Conservation (phyloP, 2,329 filamentous ascomycete genomes). For the Aspergillus ochraceoroseus region DNA sequence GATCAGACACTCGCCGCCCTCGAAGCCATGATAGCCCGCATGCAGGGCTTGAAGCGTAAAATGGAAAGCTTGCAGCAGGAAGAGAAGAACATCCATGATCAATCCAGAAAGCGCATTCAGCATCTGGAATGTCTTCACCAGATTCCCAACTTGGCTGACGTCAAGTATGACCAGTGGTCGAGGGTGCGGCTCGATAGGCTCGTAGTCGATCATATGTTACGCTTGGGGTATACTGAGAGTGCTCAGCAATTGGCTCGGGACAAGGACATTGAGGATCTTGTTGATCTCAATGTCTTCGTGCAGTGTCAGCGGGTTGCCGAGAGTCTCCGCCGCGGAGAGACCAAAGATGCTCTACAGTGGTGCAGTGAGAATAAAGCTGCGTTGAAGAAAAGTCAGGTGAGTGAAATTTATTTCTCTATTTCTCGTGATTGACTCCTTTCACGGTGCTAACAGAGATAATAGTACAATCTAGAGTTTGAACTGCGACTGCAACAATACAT, state of each 20-base stretch:
- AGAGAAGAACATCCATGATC: slow-evolving; percentile 68
- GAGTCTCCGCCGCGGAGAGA: slow-evolving; percentile 64
- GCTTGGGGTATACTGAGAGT: slow-evolving; percentile 74
- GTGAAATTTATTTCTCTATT: slow-evolving; percentile 25
- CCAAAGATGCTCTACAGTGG: slow-evolving; percentile 78
- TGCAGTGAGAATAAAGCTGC: slow-evolving; percentile 91
- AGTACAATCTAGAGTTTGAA: slow-evolving; percentile 87
- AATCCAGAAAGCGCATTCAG: slow-evolving; percentile 68
- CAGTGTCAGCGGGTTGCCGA: slow-evolving; percentile 73
- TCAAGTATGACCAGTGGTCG: slow-evolving; percentile 90
- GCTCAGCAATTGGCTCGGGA: slow-evolving; percentile 70
- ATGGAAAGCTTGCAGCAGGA: slow-evolving; percentile 71
- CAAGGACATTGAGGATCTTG: slow-evolving; percentile 71
- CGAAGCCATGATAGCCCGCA: slow-evolving; percentile 77
- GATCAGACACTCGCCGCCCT: slow-evolving; percentile 73
- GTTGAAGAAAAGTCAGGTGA: slow-evolving; percentile 76
- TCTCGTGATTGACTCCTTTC: too few relatives aligned
- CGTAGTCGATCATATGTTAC: slow-evolving; percentile 85
- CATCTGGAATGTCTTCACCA: slow-evolving; percentile 77
- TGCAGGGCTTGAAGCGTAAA: slow-evolving; percentile 85
- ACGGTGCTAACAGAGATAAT: background rate
- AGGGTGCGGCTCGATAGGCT: slow-evolving; percentile 74
- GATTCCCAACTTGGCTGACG: slow-evolving; percentile 78
- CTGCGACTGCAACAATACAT: slow-evolving; percentile 92
- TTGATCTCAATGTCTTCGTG: slow-evolving; percentile 84